Base-by-base conservation (phyloP, 768 basidiomycete species). In the Erythrobasidium yunnanense region DNA sequence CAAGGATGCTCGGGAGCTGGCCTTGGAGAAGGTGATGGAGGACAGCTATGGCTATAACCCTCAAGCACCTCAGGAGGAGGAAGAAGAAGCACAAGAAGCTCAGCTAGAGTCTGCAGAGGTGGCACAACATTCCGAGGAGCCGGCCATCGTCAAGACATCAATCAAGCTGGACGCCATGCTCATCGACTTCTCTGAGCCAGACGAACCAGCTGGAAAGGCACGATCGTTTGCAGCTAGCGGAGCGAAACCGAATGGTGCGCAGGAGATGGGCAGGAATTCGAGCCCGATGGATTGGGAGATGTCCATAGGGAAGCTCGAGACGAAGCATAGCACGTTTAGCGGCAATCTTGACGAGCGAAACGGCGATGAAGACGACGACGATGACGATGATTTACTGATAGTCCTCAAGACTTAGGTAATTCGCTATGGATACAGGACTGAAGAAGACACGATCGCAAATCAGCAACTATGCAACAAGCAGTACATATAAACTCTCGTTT, bases 1-100 rank as follows among this genome's bases (percentile, higher is more conserved):
- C 6, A 2, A 8, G 8, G 60, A 63, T 2, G 49, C 45, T 7
- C 8, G 18, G n/a, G 60, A 63, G 30, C n/a, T n/a, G n/a, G 32
- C 25, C 15, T 49, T 63, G 22, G 60, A 63, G 47, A 46, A 47
- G 22, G 25, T 63, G 2, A 63, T 63, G 60, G 27, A 29, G 3
- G 60, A 49, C 7, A 63, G 46, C 25, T 63, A 30, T 63, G 60
- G 60, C 23, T 63, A 50, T 32, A 63, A 63, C 30, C 47, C 60
- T 5, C 47, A 49, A 3, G 4, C 4, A 7, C 22, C 6, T 7
- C 6, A 7, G 6, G 25, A 22, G 17, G 29, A 51, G 20, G 42
- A 63, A 33, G 60, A 20, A 8, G 22, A 30, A 27, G 18, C 7
- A 8, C 15, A 58, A 20, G 56, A 35, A 13, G 38, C 42, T 3